phyloP scores from a whole-genome alignment of 805 yeast genomes.

The Wickerhamomyces silvicola region DNA sequence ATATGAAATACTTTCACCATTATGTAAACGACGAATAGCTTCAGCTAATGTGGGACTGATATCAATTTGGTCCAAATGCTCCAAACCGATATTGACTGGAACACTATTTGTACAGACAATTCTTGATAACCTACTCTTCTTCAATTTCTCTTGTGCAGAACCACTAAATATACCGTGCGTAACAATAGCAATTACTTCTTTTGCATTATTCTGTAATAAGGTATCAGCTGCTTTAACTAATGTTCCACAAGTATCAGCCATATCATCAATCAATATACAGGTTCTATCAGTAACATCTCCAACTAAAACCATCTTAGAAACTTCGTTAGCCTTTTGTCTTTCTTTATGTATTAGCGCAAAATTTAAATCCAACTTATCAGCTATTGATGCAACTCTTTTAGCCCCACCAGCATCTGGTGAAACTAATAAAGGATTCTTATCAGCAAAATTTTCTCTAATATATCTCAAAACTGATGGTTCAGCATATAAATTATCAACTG shows the following conservation, averaged over 20 bases:
- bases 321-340: slow-evolving; percentile 92
- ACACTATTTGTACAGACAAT: slow-evolving; percentile 92
- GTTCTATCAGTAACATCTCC: slow-evolving; percentile 86
- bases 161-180: slow-evolving; percentile 95
- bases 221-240: slow-evolving; percentile 91
- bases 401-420: slow-evolving; percentile 99
- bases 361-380: slow-evolving; percentile 85
- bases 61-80: slow-evolving; percentile 70
- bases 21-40: slow-evolving; percentile 88
- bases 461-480: slow-evolving; percentile 87
- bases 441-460: slow-evolving; percentile 58
- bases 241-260: slow-evolving; percentile 99
- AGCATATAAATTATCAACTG: slow-evolving; percentile 93
- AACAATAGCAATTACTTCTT: slow-evolving; percentile 83
- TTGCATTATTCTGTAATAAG: slow-evolving; percentile 72
- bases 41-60: slow-evolving; percentile 86
- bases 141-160: slow-evolving; percentile 68
- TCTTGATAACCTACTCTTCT: slow-evolving; percentile 55
- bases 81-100: slow-evolving; percentile 64
- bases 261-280: slow-evolving; percentile 88
- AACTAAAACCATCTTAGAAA: slow-evolving; percentile 88
- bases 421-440: slow-evolving; percentile 64
- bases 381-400: slow-evolving; percentile 89
- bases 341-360: slow-evolving; percentile 97
- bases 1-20: slow-evolving; percentile 92